phyloP scores from a whole-genome alignment of 805 yeast genomes.

The Kodamaea jinghongensis region DNA sequence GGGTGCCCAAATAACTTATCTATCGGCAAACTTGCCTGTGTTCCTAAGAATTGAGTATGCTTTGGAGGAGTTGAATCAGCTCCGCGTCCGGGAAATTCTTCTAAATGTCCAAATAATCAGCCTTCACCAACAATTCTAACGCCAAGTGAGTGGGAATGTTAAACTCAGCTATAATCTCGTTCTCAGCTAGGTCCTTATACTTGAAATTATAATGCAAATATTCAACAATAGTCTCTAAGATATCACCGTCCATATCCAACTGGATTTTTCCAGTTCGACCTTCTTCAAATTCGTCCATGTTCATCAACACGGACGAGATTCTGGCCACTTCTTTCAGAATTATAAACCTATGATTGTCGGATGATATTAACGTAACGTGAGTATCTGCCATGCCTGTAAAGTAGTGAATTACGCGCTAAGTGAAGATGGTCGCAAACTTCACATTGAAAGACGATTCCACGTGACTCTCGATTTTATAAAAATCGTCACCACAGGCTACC shows the following conservation, averaged over 20 bases:
- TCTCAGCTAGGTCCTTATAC: conserved; percentile 52
- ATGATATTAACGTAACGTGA: conserved; percentile 64
- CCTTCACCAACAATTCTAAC: conserved; percentile 84
- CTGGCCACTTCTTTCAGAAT: conserved; percentile 72
- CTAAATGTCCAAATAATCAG: conserved; percentile 77
- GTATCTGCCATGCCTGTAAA: too few relatives aligned
- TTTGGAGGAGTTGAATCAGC: too few relatives aligned
- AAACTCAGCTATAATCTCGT: conserved; percentile 74
- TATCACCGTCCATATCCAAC: conserved; percentile 65
- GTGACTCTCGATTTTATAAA: not conserved
- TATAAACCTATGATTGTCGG: conserved; percentile 64
- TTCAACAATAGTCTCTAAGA: conserved; percentile 79
- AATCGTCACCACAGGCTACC: conserved; percentile 1
- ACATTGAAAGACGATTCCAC: not conserved
- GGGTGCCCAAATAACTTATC: too few relatives aligned
- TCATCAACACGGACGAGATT: conserved; percentile 59
- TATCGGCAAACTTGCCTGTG: too few relatives aligned
- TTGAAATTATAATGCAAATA: conserved; percentile 74
- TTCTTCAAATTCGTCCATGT: conserved; percentile 54
- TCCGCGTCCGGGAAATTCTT: not conserved
- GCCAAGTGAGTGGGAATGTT: conserved; percentile 94
- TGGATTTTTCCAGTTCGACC: conserved; percentile 54
- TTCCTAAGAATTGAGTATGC: too few relatives aligned
- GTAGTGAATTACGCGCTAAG: too few relatives aligned
- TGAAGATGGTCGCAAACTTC: too few relatives aligned